Conservation (phyloP, 2,329 filamentous ascomycete species). For the Rutstroemia sp. region DNA sequence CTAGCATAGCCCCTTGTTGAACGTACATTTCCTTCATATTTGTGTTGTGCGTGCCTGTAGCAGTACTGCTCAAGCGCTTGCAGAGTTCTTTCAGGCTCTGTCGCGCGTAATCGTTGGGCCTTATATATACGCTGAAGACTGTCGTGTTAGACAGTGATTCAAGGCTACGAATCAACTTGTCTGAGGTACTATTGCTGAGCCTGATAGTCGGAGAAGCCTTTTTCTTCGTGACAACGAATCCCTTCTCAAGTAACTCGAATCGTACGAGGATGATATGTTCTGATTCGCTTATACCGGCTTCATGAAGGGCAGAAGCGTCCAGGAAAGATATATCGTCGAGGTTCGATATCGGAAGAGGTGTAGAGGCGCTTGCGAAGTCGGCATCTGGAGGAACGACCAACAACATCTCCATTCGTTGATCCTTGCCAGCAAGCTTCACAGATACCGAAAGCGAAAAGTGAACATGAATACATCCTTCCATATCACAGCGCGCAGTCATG, state of each 20-base stretch:
- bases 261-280: neutral
- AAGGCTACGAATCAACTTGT: neutral
- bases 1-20: neutral
- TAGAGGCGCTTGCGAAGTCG: neutral
- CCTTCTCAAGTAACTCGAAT: neutral
- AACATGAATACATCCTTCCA: neutral
- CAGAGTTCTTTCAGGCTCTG: neutral
- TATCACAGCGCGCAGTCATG: too few relatives aligned
- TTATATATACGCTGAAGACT: neutral
- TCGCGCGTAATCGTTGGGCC: neutral
- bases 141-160: neutral
- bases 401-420: neutral
- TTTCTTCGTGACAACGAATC: neutral
- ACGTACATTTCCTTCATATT: neutral
- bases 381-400: neutral
- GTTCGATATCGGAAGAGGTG: neutral
- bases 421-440: neutral
- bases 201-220: neutral
- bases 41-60: neutral
- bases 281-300: neutral
- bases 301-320: neutral
- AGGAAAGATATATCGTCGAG: neutral
- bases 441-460: neutral
- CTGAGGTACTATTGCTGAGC: neutral
- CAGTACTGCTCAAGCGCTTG: neutral